Conservation (phyloP, 768 basidiomycete species). For the Rhodotorula sphaerocarpa region DNA sequence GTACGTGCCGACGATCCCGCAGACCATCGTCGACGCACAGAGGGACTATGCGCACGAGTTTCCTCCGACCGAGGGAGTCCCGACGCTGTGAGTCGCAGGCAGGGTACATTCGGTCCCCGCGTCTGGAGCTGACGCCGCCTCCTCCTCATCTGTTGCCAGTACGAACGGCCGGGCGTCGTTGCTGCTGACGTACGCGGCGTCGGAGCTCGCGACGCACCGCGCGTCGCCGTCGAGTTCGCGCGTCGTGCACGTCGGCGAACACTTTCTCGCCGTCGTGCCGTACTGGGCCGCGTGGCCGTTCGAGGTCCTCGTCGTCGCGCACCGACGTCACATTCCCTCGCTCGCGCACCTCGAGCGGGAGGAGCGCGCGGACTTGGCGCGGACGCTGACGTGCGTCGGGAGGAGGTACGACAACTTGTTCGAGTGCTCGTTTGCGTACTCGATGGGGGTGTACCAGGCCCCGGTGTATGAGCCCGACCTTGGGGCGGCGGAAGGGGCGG, state of each 20-base stretch:
- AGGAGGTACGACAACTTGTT: conserved; percentile 48
- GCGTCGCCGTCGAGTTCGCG: conserved; percentile 51
- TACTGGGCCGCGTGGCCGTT: conserved; percentile 97
- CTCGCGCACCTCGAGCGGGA: conserved; percentile 54
- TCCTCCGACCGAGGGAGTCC: conserved; percentile 5
- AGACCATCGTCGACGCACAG: conserved; percentile 25
- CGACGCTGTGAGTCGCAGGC: conserved; percentile 19
- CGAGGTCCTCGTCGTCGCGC: conserved; percentile 53
- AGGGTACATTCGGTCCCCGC: too few species aligned
- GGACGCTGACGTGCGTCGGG: conserved; percentile 48
- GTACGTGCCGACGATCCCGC: conserved; percentile 59
- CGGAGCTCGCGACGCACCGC: conserved; percentile 48
- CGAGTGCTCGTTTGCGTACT: conserved; percentile 76
- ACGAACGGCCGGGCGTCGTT: conserved; percentile 36
- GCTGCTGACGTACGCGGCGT: conserved; percentile 39
- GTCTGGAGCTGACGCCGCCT: background rate
- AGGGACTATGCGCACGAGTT: conserved; percentile 22
- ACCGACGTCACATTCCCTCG: conserved; percentile 61
- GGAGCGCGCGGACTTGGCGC: conserved; percentile 61
- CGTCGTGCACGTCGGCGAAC: conserved; percentile 60
- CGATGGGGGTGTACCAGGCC: conserved; percentile 87
- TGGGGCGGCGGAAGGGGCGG: too few species aligned
- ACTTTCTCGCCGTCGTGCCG: conserved; percentile 78
- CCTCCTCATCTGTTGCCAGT: background rate
- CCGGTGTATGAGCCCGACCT: conserved; percentile 45